phyloP scores from a whole-genome alignment of 2,329 filamentous ascomycete species.

The Penicillium crustosum region DNA sequence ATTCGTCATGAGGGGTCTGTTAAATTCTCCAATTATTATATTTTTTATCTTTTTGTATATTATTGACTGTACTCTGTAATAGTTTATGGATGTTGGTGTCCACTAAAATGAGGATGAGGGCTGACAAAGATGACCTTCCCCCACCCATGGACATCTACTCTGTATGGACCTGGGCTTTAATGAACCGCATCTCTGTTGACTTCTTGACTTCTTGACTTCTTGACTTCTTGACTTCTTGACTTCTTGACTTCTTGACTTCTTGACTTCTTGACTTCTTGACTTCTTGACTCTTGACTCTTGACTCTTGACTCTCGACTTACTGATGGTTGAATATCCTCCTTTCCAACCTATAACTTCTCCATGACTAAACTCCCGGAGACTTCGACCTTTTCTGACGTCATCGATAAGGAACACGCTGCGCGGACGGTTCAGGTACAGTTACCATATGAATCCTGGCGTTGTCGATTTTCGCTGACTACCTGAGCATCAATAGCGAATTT shows the following conservation, averaged over 20 bases:
- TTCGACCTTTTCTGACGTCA: slow-evolving; percentile 21
- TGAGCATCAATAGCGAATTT: slow-evolving; percentile 59
- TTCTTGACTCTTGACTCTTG: too few relatives aligned
- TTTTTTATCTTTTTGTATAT: not conserved
- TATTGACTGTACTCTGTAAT: too few relatives aligned
- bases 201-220: too few relatives aligned
- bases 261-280: not conserved
- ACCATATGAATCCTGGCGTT: not conserved
- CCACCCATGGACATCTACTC: too few relatives aligned
- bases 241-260: too few relatives aligned
- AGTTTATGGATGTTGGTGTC: not conserved
- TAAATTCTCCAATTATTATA: not conserved
- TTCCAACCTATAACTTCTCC: not conserved
- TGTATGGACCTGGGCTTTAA: not conserved
- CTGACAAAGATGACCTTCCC: not conserved
- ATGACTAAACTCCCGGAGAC: not conserved
- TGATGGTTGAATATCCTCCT: too few relatives aligned
- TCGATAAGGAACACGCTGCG: slow-evolving; percentile 16
- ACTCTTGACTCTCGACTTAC: not conserved
- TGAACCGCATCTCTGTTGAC: not conserved
- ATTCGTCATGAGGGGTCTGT: not conserved
- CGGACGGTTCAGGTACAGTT: slow-evolving; percentile 23
- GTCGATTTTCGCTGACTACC: not conserved
- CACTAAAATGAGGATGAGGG: not conserved
- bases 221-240: too few relatives aligned